These are phyloP conservation scores for Lophiostoma macrostomum DNA, from an alignment of 495 filamentous ascomycete species.

Conservation along the genomic window DNA sequence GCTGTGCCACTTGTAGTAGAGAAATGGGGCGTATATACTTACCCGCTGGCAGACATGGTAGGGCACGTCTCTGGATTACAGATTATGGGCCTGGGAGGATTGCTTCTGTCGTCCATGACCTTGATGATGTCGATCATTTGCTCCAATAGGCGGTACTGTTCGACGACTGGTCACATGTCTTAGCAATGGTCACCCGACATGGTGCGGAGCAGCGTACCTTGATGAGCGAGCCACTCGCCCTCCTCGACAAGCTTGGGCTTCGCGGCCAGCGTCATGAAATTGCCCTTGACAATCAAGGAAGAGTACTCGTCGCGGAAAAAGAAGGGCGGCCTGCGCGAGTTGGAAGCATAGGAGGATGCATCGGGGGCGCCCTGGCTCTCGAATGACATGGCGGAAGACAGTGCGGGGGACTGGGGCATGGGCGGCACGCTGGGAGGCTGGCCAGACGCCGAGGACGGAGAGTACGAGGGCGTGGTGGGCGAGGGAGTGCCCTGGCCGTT, in stretches of 20 bases:
- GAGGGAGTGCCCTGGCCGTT: constrained; percentile 38
- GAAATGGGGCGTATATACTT: constrained; percentile 43
- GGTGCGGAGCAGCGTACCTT: constrained; percentile 57
- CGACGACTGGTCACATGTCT: constrained; percentile 61
- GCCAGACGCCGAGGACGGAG: constrained; percentile 18
- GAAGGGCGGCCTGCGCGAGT: constrained; percentile 54
- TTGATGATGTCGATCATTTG: constrained; percentile 80
- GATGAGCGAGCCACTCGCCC: constrained; percentile 92
- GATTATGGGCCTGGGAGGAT: constrained; percentile 63
- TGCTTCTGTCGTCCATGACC: constrained; percentile 69
- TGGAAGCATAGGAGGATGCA: constrained; percentile 8
- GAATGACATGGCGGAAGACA: constrained; percentile 35
- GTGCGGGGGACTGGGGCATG: constrained; percentile 35
- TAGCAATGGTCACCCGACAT: constrained; percentile 4
- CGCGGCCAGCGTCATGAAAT: constrained; percentile 91
- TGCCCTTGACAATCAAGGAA: constrained; percentile 86
- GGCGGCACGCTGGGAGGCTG: constrained; percentile 31
- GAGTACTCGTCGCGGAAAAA: constrained; percentile 79
- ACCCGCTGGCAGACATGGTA: constrained; percentile 88
- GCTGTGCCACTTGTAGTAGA: background rate
- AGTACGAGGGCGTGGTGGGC: constrained; percentile 29
- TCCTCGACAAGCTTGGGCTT: constrained; percentile 84
- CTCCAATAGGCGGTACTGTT: constrained; percentile 83
- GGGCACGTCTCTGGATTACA: constrained; percentile 83
- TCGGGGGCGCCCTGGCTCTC: constrained; percentile 19